A percentile compares a stretch with the other conserved stretches of the same genome.
Evolutionary conservation across 495 filamentous ascomycete species (phyloP).

Genomic region (Penicillium parvum): DNA sequence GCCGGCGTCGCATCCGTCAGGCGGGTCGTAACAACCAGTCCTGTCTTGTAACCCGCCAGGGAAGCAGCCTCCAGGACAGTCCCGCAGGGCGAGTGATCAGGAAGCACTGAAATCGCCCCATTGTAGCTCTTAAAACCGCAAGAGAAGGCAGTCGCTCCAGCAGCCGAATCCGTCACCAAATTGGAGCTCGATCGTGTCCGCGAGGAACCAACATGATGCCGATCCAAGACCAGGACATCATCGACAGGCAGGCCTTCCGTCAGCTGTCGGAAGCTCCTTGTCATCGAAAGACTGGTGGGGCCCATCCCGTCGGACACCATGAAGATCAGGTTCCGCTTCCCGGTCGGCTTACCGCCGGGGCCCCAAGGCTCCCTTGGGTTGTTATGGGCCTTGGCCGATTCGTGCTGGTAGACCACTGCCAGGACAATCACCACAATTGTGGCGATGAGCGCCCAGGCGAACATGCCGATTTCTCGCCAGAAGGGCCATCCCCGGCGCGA

Average conservation of each 20-base stretch:
- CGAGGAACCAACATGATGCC: conserved; percentile 82
- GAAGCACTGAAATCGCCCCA: conserved; percentile 85
- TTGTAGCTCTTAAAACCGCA: conserved; percentile 94
- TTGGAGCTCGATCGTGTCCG: conserved; percentile 77
- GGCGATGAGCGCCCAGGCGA: conserved; percentile 85
- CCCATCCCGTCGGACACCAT: conserved; percentile 99
- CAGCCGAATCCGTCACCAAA: conserved; percentile 89
- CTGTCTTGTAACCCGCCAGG: conserved; percentile 83
- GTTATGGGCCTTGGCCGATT: conserved; percentile 34
- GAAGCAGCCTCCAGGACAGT: conserved; percentile 95
- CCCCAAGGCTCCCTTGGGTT: conserved; percentile 27
- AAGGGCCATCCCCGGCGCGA: conserved; percentile 42
- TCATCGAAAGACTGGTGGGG: conserved; percentile 80
- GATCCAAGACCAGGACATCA: conserved; percentile 73
- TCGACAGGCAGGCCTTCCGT: conserved; percentile 60
- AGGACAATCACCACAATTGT: conserved; percentile 73
- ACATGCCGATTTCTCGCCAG: conserved; percentile 69
- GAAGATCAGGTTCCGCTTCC: conserved; percentile 91
- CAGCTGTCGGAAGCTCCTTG: conserved; percentile 74
- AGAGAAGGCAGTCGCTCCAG: conserved; percentile 92
- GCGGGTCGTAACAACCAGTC: conserved; percentile 90
- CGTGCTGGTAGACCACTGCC: conserved; percentile 68
- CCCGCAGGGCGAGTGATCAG: conserved; percentile 80
- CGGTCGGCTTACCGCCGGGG: conserved; percentile 49
- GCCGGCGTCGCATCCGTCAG: conserved; percentile 98